Evolutionary conservation across 2,329 filamentous ascomycete species (phyloP).

Genomic region (Cladosporium sphaerospermum): DNA sequence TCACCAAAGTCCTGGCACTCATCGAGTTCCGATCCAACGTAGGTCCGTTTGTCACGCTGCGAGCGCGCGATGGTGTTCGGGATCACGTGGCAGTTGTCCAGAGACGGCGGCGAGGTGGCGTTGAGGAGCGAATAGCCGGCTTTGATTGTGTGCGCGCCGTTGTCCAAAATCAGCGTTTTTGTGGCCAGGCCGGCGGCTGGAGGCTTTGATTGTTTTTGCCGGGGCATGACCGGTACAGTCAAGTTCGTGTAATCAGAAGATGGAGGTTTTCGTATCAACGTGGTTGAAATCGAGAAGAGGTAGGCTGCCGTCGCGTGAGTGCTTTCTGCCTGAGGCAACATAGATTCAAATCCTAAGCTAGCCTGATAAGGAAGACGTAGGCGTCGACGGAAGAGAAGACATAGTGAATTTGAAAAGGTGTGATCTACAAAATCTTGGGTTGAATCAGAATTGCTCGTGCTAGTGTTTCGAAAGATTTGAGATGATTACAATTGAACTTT

Average conservation of each 20-base stretch:
- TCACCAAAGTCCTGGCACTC: conserved; percentile 85
- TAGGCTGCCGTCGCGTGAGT: too few species aligned
- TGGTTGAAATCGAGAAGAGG: too few species aligned
- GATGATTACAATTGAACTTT: too few species aligned
- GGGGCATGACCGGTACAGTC: not conserved
- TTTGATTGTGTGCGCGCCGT: conserved; percentile 87
- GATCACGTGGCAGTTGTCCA: conserved; percentile 59
- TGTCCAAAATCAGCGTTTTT: conserved; percentile 81
- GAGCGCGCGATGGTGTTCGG: conserved; percentile 82
- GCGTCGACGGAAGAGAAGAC: not conserved
- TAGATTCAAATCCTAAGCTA: too few species aligned
- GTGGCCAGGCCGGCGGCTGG: not conserved
- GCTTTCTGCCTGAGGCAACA: too few species aligned
- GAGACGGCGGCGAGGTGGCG: conserved; percentile 27
- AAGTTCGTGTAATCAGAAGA: too few species aligned
- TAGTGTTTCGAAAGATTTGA: too few species aligned
- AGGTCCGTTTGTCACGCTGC: conserved; percentile 69
- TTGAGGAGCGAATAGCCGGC: conserved; percentile 59
- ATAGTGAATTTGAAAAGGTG: too few species aligned
- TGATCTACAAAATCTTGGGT: too few species aligned
- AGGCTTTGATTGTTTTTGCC: conserved; percentile 4
- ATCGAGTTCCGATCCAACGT: conserved; percentile 71
- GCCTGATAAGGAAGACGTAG: not conserved
- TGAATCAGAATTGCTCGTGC: too few species aligned
- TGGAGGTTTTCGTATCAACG: too few species aligned